Evolutionary conservation across 2,329 filamentous ascomycete species (phyloP), one percentile per base, ranked within the genome.

Genomic region (Hypoxylon sp.): DNA sequence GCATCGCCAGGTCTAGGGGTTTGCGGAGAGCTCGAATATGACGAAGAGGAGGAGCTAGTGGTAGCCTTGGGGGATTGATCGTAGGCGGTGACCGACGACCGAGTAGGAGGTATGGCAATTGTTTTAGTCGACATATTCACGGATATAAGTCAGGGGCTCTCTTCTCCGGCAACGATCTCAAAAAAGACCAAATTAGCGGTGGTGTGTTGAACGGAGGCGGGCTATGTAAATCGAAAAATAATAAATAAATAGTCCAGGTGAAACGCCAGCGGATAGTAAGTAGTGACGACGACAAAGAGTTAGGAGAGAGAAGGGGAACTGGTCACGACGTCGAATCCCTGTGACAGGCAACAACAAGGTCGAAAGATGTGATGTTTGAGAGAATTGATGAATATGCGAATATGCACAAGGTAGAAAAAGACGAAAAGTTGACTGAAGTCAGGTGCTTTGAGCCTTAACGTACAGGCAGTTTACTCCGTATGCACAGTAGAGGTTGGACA

Each of bases 31-130:
- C 81, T 87, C n/a, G 87, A 86, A 75, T 86, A 86, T 19, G 87
- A 86, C 28, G 53, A 58, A 25, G 86, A 88, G 2, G 86, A 85
- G 34, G 85, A 86, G 75, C 82, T 85, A 71, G 76, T 77, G 50
- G 80, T 79, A 70, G 82, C 80, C 77, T 88, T 86, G 69, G 78
- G 73, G 2, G 81, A 79, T 50, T 80, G 77, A 63, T 78, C 75
- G 67, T 80, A 82, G 56, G 75, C 73, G 34, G 76, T 70, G 23
- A 78, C 74, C 50, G 79, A 77, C 73, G 73, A 72, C 69, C 76
- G 77, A 68, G 84, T 80, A 70, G 80, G 77, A 2, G 90, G 90
- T 73, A 93, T 93, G 71, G 86, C 84, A 80, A 93, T 93, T 66
- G 89, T 91, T 57, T 53, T 67, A 65, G 89, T 89, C 66, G 89